A percentile compares a stretch with the other conserved stretches of the same genome.
phyloP scores from a whole-genome alignment of 192 early-diverging fungal species.

The Linnemannia exigua region DNA sequence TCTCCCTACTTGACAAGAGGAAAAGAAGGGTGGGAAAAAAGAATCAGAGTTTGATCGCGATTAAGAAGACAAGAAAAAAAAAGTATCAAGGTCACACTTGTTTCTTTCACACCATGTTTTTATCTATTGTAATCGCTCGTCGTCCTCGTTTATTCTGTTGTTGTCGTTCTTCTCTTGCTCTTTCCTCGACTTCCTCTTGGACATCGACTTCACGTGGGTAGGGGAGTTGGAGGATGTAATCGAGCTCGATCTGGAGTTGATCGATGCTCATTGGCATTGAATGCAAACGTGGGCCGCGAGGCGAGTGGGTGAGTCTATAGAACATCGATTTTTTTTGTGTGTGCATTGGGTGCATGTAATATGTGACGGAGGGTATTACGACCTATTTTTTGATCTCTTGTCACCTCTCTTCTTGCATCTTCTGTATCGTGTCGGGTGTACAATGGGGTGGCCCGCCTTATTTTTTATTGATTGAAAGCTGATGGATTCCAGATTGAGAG shows the following conservation, averaged over 20 bases:
- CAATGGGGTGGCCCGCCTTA: not conserved
- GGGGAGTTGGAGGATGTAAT: not conserved
- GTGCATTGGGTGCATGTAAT: conserved; percentile 1
- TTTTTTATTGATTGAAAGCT: not conserved
- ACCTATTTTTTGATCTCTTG: conserved; percentile 3
- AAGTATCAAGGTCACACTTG: not conserved
- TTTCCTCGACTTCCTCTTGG: not conserved
- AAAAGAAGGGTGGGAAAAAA: conserved; percentile 36
- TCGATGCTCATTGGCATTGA: not conserved
- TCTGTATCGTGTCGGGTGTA: not conserved
- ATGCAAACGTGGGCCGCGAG: too few relatives aligned
- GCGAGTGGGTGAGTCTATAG: not conserved
- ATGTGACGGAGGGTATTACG: not conserved
- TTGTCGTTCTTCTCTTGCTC: not conserved
- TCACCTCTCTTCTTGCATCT: not conserved
- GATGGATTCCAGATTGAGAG: conserved; percentile 11
- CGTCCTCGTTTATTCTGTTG: not conserved
- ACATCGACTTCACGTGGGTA: not conserved
- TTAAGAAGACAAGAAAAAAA: conserved; percentile 15
- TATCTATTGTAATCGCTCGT: not conserved
- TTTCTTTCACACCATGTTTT: not conserved
- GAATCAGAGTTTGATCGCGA: conserved; percentile 41
- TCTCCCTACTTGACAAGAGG: not conserved
- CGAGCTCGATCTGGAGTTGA: not conserved
- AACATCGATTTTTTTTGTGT: not conserved